Conservation (phyloP, 768 basidiomycete species). For the Chalciporus chontae region DNA sequence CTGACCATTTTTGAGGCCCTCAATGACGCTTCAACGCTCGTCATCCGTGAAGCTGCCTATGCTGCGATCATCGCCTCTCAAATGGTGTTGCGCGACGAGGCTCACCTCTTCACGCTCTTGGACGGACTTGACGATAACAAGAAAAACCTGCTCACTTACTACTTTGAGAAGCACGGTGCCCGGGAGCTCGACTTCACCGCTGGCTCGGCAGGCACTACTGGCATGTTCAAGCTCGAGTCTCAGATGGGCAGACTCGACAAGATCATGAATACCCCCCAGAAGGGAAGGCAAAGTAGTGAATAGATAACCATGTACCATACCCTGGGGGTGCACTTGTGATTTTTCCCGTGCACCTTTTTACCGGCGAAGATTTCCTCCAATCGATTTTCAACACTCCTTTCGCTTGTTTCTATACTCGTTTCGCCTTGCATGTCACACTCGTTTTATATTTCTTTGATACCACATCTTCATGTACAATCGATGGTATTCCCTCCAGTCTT, state of each 20-base stretch:
- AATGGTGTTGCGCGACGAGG: constrained; percentile 77
- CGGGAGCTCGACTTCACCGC: constrained; percentile 44
- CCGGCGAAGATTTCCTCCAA: not conserved
- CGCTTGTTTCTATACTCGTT: constrained; percentile 1
- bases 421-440: constrained; percentile 6
- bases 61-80: constrained; percentile 82
- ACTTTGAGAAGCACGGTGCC: constrained; percentile 84
- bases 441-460: constrained; percentile 12
- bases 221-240: constrained; percentile 70
- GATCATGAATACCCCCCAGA: constrained; percentile 71
- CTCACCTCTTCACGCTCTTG: constrained; percentile 74
- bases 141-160: constrained; percentile 84
- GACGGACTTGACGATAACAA: constrained; percentile 86
- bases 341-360: not conserved
- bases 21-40: constrained; percentile 68
- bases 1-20: constrained; percentile 48
- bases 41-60: constrained; percentile 80
- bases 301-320: not conserved
- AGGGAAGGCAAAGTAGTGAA: constrained; percentile 15
- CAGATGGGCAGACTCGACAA: constrained; percentile 80
- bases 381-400: not conserved
- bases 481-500: constrained; percentile 10
- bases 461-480: constrained; percentile 7
- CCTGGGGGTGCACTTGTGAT: not conserved
- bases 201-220: constrained; percentile 33